phyloP scores from a whole-genome alignment of 2,329 filamentous ascomycete genomes.

The Scleromitrula shiraiana region DNA sequence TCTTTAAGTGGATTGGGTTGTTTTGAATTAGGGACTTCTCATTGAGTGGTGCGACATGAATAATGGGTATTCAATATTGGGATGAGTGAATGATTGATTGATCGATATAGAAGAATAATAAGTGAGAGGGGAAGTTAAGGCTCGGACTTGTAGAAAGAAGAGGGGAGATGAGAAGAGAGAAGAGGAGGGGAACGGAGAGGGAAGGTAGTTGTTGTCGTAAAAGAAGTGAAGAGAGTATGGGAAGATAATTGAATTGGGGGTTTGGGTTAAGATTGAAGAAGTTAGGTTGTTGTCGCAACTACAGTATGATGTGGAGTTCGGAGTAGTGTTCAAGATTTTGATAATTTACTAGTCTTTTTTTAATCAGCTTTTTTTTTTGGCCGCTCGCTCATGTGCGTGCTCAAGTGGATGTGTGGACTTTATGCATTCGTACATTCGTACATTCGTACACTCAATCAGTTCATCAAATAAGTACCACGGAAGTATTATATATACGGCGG shows the following conservation, averaged over 20 bases:
- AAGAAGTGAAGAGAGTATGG: background rate
- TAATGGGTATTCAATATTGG: background rate
- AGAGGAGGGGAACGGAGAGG: background rate
- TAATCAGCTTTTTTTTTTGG: too few species aligned
- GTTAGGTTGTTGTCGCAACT: too few species aligned
- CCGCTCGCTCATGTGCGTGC: too few species aligned
- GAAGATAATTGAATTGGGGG: background rate
- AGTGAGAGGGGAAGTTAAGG: background rate
- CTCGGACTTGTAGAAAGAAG: background rate
- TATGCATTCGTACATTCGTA: too few species aligned
- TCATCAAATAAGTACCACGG: too few species aligned
- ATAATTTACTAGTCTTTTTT: too few species aligned
- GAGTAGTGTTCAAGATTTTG: too few species aligned
- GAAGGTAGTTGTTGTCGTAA: background rate
- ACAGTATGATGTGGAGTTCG: background rate
- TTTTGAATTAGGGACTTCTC: constrained; percentile 5
- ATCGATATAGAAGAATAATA: background rate
- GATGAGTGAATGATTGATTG: background rate
- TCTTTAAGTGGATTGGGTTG: constrained; percentile 1
- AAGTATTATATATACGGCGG: too few species aligned
- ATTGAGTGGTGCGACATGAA: background rate
- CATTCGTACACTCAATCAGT: too few species aligned
- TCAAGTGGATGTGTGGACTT: too few species aligned
- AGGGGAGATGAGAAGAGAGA: background rate
- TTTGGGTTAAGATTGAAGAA: too few species aligned